Base-by-base conservation (phyloP, 2,329 filamentous ascomycete genomes). In the Hirsutella minnesotensis region DNA sequence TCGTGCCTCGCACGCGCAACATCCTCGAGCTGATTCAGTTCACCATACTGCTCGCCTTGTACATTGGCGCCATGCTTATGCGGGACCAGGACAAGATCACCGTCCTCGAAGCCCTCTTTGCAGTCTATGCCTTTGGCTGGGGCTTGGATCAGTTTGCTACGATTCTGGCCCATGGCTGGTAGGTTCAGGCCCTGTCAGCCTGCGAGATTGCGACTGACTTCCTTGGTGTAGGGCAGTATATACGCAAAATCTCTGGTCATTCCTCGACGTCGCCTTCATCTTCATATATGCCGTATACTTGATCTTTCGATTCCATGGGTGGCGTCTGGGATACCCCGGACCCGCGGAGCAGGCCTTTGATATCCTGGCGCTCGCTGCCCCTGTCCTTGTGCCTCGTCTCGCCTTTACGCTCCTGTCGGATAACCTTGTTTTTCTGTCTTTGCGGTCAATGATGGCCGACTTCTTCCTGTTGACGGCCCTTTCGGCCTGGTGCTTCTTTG, bases 161-260 rank as follows among this genome's bases (percentile, higher is more conserved):
- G 0, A 81, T 88, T 22, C 60, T 86, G 15, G 85, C 86, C 49
- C 86, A 92, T 56, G 77, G 75, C 39, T 79, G 74, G 75, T 73
- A 55, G 49, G 64, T 13, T 19, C 21, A 7, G 9, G 4, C 19
- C 18, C 27, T 9, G 4, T 10, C 29, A 18, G 27, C 15, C 13
- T 9, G 33, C 16, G 10, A 12, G 13, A 18, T 10, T 16, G n/a
- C 27, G 33, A 35, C 20, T 43, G 24, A 29, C n/a, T n/a, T n/a
- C n/a, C n/a, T 16, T 7, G 9, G 2, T 41, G 12, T 30, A 76
- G 84, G 84, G 76, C 78, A 45, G 86, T 92, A 1, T 89, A 92
- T 55, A 88, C 86, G 0, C 85, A 94, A 58, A 90, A 92, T 52
- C 66, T 94, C 3, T 94, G 86, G 86, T 87, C 85, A 0, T 92